Evolutionary conservation across 352 stramenopile genomes (phyloP), one percentile per base, ranked within the genome.

Genomic region (Phytopythium boreale): DNA sequence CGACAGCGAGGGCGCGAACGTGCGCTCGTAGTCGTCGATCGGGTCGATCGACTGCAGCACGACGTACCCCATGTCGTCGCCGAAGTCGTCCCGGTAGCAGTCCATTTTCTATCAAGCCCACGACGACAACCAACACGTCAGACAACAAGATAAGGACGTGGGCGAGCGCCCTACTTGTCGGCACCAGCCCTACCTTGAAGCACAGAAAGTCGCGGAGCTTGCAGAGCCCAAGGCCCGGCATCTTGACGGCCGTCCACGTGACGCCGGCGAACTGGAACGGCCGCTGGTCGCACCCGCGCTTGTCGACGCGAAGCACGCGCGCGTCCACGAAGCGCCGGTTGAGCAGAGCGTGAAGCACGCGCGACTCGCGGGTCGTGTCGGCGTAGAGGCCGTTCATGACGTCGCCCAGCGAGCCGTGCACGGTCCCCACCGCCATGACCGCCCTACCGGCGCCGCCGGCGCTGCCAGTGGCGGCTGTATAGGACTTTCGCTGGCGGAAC

Each of bases 381-480:
- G 84, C 84, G 63, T 93, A 93, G 26, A 93, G 63, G 0, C 84
- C 84, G 63, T 90, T 89, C 82, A 91, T 87, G 66, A 91, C 74
- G 67, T 93, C 84, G 20, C 59, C 70, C 6, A 93, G 70, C 34
- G 82, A 74, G 31, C 82, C 84, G 50, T 87, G 82, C 14, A 93
- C 59, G 11, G 84, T 80, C 12, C 84, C 84, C 50, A 75, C 67
- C 19, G 84, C 84, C 67, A 91, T 72, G 44, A 93, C 79, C 3
- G 75, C 77, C 26, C 24, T 56, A 2, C 24, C 50, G 11, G 10
- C 8, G 2, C 51, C 4, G 9, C n/a, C n/a, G 14, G 8, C n/a
- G n/a, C n/a, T 17, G 4, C 41, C 47, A 41, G 61, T 47, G 11
- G 39, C 34, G 12, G 56, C 14, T 20, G 58, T 27, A 20, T 24